phyloP scores from a whole-genome alignment of 805 yeast genomes.

The Zygosaccharomyces lentus region DNA sequence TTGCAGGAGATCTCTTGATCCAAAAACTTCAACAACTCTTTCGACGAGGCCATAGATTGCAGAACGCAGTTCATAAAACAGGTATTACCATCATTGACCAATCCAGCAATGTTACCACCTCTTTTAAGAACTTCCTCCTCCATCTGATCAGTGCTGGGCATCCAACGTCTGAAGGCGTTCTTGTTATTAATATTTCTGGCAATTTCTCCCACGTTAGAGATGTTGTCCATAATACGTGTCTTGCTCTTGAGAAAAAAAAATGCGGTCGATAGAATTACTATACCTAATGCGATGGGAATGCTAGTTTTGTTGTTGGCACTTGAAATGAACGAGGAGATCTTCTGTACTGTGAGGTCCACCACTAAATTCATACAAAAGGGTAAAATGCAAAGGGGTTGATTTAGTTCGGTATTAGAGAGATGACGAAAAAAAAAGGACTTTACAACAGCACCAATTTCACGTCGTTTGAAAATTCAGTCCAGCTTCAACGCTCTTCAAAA shows the following conservation, averaged over 20 bases:
- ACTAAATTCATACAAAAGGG: slow-evolving; percentile 13
- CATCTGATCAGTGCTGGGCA: slow-evolving; percentile 17
- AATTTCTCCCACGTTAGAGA: slow-evolving; percentile 14
- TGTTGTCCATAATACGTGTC: slow-evolving; percentile 11
- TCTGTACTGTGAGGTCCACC: slow-evolving; percentile 10
- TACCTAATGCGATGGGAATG: slow-evolving; percentile 10
- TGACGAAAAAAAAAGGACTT: neutral
- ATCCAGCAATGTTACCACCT: slow-evolving; percentile 79
- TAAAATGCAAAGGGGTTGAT: neutral
- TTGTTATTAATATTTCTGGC: slow-evolving; percentile 13
- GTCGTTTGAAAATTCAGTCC: neutral
- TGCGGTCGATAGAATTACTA: slow-evolving; percentile 13
- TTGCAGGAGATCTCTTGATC: slow-evolving; percentile 37
- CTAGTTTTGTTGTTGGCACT: slow-evolving; percentile 7
- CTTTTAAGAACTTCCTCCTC: slow-evolving; percentile 40
- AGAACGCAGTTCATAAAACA: slow-evolving; percentile 90
- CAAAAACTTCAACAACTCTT: slow-evolving; percentile 52
- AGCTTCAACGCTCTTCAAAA: neutral
- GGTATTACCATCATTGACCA: slow-evolving; percentile 84
- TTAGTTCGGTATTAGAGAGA: neutral
- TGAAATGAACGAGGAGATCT: slow-evolving; percentile 11
- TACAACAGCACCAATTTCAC: neutral
- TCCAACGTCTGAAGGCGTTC: slow-evolving; percentile 21
- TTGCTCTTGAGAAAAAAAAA: slow-evolving; percentile 11
- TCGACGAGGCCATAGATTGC: slow-evolving; percentile 73